These are phyloP conservation scores for Saccharomyces jurei DNA, from an alignment of 805 yeast species.

Conservation along the genomic window DNA sequence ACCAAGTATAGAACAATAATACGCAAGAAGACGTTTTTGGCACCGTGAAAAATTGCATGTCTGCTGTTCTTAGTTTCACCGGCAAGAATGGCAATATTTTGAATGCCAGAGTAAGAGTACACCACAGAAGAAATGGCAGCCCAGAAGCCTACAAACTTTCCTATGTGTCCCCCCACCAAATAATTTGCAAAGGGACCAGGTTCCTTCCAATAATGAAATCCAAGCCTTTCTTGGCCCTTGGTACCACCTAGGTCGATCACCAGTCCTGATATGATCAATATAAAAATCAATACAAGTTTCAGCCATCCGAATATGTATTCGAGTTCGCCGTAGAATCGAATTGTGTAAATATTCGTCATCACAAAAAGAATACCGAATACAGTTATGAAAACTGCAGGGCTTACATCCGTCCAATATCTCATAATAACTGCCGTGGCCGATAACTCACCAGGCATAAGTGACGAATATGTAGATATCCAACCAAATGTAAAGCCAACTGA, in stretches of 20 bases:
- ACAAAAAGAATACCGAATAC: slow-evolving; percentile 25
- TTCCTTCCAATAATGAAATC: slow-evolving; percentile 54
- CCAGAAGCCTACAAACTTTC: slow-evolving; percentile 45
- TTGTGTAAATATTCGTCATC: slow-evolving; percentile 13
- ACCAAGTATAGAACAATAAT: slow-evolving; percentile 45
- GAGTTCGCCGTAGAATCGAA: slow-evolving; percentile 36
- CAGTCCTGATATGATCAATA: slow-evolving; percentile 49
- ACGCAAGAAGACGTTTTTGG: slow-evolving; percentile 46
- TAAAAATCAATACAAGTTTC: slow-evolving; percentile 57
- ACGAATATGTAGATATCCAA: slow-evolving; percentile 31
- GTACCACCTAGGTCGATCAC: slow-evolving; percentile 61
- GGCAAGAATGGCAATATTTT: slow-evolving; percentile 41
- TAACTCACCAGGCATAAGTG: slow-evolving; percentile 40
- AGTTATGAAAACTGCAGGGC: slow-evolving; percentile 34
- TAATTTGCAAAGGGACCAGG: slow-evolving; percentile 39
- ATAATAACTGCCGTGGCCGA: slow-evolving; percentile 36
- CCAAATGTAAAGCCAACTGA: slow-evolving; percentile 35
- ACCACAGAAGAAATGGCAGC: slow-evolving; percentile 45
- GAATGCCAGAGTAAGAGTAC: slow-evolving; percentile 44
- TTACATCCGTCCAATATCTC: slow-evolving; percentile 35
- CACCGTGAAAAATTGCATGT: slow-evolving; percentile 43
- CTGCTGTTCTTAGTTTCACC: slow-evolving; percentile 45
- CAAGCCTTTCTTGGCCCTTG: slow-evolving; percentile 44
- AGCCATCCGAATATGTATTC: slow-evolving; percentile 62
- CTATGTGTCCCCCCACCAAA: slow-evolving; percentile 34